phyloP scores from a whole-genome alignment of 176 grass and related monocot genomes.

The Cymbopogon citratus region DNA sequence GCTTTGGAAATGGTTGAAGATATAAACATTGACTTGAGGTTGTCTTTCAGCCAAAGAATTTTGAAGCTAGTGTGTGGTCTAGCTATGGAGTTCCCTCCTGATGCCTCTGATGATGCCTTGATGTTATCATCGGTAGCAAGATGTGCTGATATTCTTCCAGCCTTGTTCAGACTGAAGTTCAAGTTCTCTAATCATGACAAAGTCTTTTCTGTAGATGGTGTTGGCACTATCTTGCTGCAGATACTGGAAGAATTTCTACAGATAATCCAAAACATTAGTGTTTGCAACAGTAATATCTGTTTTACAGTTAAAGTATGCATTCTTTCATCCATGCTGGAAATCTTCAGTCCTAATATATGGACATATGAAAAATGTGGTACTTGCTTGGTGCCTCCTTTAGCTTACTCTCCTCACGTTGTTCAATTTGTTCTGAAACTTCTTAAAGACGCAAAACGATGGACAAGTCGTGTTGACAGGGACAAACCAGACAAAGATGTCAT shows the following conservation, averaged over 20 bases:
- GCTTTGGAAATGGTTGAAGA: conserved; percentile 65
- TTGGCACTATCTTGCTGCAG: conserved; percentile 66
- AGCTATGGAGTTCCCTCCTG: conserved; percentile 50
- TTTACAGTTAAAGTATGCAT: conserved; percentile 62
- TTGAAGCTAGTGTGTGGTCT: conserved; percentile 65
- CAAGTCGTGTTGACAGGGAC: conserved; percentile 45
- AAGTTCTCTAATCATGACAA: conserved; percentile 65
- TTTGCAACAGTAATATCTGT: conserved; percentile 54
- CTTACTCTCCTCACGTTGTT: conserved; percentile 73
- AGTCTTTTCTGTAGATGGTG: conserved; percentile 47
- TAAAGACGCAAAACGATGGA: conserved; percentile 47
- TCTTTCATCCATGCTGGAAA: conserved; percentile 78
- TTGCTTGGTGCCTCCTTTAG: conserved; percentile 70
- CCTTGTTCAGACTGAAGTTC: conserved; percentile 65
- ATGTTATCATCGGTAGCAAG: conserved; percentile 54
- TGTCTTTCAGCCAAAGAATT: conserved; percentile 77
- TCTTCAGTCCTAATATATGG: conserved; percentile 54
- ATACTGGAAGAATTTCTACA: conserved; percentile 86
- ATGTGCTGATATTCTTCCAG: conserved; percentile 60
- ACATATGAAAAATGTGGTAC: conserved; percentile 52
- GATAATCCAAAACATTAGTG: conserved; percentile 47
- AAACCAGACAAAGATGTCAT: conserved; percentile 31
- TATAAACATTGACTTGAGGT: conserved; percentile 63
- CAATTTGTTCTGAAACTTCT: conserved; percentile 68
- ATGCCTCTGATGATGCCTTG: conserved; percentile 50